Evolutionary conservation across 2,329 filamentous ascomycete species (phyloP).

Genomic region (Monilinia aucupariae): DNA sequence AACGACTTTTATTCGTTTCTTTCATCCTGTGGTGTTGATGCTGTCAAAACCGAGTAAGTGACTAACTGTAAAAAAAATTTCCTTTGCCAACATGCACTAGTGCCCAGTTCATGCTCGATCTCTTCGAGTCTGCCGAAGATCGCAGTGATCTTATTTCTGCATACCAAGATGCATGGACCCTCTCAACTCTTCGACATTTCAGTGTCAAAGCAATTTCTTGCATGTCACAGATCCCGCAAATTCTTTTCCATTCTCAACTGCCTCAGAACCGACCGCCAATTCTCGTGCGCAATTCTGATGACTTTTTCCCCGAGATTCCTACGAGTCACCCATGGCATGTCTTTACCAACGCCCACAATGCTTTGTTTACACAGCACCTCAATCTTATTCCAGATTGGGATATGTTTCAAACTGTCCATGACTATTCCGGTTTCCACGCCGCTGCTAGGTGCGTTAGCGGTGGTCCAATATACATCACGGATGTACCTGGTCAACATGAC

Average conservation of each 20-base stretch:
- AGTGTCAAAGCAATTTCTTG: constrained; percentile 76
- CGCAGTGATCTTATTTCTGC: constrained; percentile 66
- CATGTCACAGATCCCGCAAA: constrained; percentile 87
- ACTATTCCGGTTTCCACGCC: constrained; percentile 78
- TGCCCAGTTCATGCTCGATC: constrained; percentile 83
- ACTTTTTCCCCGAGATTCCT: constrained; percentile 83
- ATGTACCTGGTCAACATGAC: constrained; percentile 78
- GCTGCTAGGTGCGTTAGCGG: constrained; percentile 85
- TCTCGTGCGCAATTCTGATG: constrained; percentile 77
- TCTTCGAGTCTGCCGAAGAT: constrained; percentile 60
- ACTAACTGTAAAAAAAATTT: not conserved
- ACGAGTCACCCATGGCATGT: constrained; percentile 90
- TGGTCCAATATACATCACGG: constrained; percentile 91
- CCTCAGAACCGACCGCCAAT: constrained; percentile 69
- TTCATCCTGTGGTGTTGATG: constrained; percentile 66
- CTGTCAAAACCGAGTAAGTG: constrained; percentile 73
- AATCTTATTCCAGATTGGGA: constrained; percentile 83
- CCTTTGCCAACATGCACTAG: constrained; percentile 19
- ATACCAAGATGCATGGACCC: constrained; percentile 83
- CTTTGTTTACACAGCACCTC: constrained; percentile 73
- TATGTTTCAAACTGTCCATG: constrained; percentile 61
- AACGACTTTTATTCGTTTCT: constrained; percentile 89
- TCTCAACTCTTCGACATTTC: constrained; percentile 73
- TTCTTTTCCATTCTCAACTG: constrained; percentile 79
- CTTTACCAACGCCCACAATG: constrained; percentile 89